A percentile compares a stretch with the other conserved stretches of the same genome.
phyloP scores from a whole-genome alignment of 306 rosid genomes.

The Carpinus fangiana region DNA sequence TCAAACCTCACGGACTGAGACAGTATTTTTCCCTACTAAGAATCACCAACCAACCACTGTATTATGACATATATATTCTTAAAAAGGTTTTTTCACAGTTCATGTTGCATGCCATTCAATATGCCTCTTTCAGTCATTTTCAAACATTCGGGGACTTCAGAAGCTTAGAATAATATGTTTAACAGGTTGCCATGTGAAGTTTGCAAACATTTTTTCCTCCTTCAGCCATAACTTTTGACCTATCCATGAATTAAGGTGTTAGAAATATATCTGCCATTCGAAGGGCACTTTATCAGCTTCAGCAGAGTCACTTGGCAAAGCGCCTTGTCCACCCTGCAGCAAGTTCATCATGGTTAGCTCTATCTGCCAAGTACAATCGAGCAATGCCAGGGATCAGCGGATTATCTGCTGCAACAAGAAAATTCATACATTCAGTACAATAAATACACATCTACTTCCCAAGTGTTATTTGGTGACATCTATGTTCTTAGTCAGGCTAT shows the following conservation, averaged over 20 bases:
- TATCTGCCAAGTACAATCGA: conserved; percentile 71
- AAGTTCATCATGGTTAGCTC: conserved; percentile 67
- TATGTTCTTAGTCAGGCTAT: not conserved
- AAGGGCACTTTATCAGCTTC: conserved; percentile 26
- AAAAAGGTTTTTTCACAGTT: not conserved
- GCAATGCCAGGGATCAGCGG: conserved; percentile 70
- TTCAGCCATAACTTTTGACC: not conserved
- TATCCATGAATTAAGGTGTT: conserved; percentile 7
- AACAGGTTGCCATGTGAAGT: not conserved
- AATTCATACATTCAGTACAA: conserved; percentile 10
- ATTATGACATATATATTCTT: not conserved
- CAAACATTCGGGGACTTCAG: not conserved
- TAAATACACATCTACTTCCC: not conserved
- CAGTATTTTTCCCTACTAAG: too few species aligned
- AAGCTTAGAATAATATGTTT: not conserved
- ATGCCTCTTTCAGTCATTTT: not conserved
- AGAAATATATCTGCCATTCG: conserved; percentile 1
- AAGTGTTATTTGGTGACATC: not conserved
- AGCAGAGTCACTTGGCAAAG: conserved; percentile 73
- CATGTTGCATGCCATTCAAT: not conserved
- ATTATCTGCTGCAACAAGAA: conserved; percentile 51
- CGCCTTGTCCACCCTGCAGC: conserved; percentile 88
- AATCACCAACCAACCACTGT: too few species aligned
- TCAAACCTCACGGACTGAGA: too few species aligned
- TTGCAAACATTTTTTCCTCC: not conserved